These are phyloP conservation scores for Colletotrichum sp. DNA, from an alignment of 2,329 filamentous ascomycete species.

Conservation along the genomic window DNA sequence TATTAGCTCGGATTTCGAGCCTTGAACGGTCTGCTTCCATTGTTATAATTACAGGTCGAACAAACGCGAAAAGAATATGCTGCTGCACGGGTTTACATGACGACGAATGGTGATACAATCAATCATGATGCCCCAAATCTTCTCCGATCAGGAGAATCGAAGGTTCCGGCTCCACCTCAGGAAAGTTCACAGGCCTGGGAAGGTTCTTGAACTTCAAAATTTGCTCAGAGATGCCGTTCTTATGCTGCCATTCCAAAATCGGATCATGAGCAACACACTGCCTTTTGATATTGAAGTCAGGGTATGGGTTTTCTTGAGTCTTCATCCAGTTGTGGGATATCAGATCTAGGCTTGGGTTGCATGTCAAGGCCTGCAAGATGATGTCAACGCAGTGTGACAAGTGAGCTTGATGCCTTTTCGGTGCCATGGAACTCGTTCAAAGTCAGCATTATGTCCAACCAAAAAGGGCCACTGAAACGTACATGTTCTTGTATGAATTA, in stretches of 20 bases:
- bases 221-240: constrained; percentile 2
- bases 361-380: constrained; percentile 2
- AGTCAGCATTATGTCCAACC: background rate
- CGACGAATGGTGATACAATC: too few species aligned
- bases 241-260: constrained; percentile 3
- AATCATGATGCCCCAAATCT: background rate
- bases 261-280: constrained; percentile 10
- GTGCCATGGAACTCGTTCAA: background rate
- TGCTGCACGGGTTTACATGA: too few species aligned
- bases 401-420: constrained; percentile 6
- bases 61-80: too few species aligned
- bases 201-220: constrained; percentile 11
- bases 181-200: background rate
- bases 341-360: constrained; percentile 5
- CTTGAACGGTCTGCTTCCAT: too few species aligned
- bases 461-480: too few species aligned
- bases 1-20: too few species aligned
- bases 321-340: constrained; percentile 18
- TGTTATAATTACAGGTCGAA: too few species aligned
- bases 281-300: constrained; percentile 18
- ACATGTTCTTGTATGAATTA: constrained; percentile 1
- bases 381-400: constrained; percentile 5
- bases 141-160: constrained; percentile 1
- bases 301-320: constrained; percentile 11
- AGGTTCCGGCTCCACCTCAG: constrained; percentile 10